Percentiles rank a stretch among this genome's conserved stretches.
phyloP scores from a whole-genome alignment of 2,329 filamentous ascomycete genomes.

The Mycosphaerelloides madeirae region DNA sequence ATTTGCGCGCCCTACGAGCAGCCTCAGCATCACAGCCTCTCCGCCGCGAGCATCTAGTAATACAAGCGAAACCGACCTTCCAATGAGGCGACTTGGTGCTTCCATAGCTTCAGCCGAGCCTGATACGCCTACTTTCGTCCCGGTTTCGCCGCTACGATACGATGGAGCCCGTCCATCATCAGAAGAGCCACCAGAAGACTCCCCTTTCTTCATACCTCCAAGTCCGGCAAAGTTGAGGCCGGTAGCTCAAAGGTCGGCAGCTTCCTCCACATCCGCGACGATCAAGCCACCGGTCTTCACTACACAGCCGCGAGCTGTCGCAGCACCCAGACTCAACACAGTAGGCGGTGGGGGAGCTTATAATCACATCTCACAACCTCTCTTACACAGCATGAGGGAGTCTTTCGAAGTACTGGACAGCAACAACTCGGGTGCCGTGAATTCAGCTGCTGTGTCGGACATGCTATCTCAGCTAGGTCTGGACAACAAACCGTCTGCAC shows the following conservation, averaged over 20 bases:
- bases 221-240: conserved; percentile 33
- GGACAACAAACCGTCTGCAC: conserved; percentile 63
- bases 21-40: conserved; percentile 24
- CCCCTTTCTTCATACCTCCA: conserved; percentile 25
- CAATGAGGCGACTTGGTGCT: conserved; percentile 5
- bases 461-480: conserved; percentile 85
- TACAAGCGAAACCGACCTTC: conserved; percentile 12
- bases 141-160: conserved; percentile 8
- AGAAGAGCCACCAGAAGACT: conserved; percentile 17
- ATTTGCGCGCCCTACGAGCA: conserved; percentile 32
- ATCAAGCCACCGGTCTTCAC: conserved; percentile 22
- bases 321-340: conserved; percentile 17
- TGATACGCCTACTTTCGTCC: conserved; percentile 3
- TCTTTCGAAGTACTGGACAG: conserved; percentile 90
- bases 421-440: conserved; percentile 78
- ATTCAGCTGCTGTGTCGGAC: conserved; percentile 75
- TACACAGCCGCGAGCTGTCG: conserved; percentile 7
- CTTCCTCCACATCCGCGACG: conserved; percentile 29
- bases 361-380: conserved; percentile 70
- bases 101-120: conserved; percentile 7
- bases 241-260: conserved; percentile 36
- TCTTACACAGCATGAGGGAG: conserved; percentile 83
- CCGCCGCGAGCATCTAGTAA: conserved; percentile 20
- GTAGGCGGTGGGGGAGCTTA: conserved; percentile 36
- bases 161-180: conserved; percentile 18